These are phyloP conservation scores for Trapa incisa DNA, from an alignment of 345 rosid genomes.

Conservation along the genomic window DNA sequence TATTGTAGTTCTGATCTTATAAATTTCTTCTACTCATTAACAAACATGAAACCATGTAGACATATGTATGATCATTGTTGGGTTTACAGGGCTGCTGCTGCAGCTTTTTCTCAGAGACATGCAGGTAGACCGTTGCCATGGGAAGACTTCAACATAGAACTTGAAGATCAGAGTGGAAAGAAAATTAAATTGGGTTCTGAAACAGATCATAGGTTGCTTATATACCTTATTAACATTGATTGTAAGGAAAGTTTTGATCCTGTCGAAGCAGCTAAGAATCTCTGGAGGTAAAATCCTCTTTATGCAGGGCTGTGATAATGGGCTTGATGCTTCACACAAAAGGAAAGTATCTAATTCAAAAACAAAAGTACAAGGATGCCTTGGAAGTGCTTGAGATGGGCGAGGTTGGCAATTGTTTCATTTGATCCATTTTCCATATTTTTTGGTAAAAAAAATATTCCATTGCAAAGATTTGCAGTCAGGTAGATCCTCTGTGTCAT, in stretches of 20 bases:
- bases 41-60: background rate
- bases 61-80: background rate
- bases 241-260: background rate
- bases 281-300: background rate
- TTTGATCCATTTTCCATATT: background rate
- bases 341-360: constrained; percentile 52
- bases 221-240: background rate
- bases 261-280: background rate
- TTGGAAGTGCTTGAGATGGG: constrained; percentile 85
- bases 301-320: constrained; percentile 73
- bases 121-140: constrained; percentile 62
- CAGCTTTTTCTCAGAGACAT: constrained; percentile 64
- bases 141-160: constrained; percentile 64
- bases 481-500: background rate
- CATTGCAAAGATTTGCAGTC: background rate
- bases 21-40: background rate
- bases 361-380: constrained; percentile 58
- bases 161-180: constrained; percentile 77
- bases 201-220: constrained; percentile 58
- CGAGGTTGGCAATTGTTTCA: constrained; percentile 39
- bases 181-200: constrained; percentile 58
- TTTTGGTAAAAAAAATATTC: too few species aligned
- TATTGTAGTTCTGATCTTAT: background rate
- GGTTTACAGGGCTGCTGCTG: constrained; percentile 58
- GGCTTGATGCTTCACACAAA: constrained; percentile 85